These are phyloP conservation scores for Hymenoscyphus scutula DNA, from an alignment of 2,329 filamentous ascomycete species.

Conservation along the genomic window DNA sequence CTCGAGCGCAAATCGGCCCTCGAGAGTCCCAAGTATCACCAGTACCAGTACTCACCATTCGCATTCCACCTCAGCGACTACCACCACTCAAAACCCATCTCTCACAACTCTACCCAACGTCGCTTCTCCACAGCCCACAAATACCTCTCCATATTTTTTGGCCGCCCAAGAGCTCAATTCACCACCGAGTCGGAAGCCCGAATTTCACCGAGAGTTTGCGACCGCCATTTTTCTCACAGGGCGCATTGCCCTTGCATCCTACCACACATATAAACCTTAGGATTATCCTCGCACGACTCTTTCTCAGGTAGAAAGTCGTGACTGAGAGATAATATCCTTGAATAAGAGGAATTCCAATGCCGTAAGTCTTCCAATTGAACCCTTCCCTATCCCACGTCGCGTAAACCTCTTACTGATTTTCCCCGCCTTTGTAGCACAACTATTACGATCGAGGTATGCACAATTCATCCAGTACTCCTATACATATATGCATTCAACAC, in stretches of 20 bases:
- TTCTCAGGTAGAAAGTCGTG: conserved; percentile 35
- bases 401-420: conserved; percentile 14
- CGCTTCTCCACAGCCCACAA: neutral
- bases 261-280: conserved; percentile 17
- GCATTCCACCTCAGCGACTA: neutral
- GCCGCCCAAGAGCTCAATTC: neutral
- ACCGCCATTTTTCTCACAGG: conserved; percentile 5
- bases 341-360: conserved; percentile 20
- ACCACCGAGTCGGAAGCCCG: neutral
- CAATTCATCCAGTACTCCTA: neutral
- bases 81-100: neutral
- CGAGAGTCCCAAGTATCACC: neutral
- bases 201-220: conserved; percentile 2
- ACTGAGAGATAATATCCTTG: conserved; percentile 34
- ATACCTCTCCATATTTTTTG: neutral
- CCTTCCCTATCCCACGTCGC: neutral
- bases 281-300: conserved; percentile 36
- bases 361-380: conserved; percentile 22
- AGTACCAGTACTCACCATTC: neutral
- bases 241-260: conserved; percentile 19
- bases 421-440: conserved; percentile 20
- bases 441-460: conserved; percentile 29
- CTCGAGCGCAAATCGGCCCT: neutral
- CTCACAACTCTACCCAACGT: neutral
- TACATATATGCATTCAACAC: neutral